phyloP scores from a whole-genome alignment of 2,329 filamentous ascomycete species.

The Diatrype stigma region DNA sequence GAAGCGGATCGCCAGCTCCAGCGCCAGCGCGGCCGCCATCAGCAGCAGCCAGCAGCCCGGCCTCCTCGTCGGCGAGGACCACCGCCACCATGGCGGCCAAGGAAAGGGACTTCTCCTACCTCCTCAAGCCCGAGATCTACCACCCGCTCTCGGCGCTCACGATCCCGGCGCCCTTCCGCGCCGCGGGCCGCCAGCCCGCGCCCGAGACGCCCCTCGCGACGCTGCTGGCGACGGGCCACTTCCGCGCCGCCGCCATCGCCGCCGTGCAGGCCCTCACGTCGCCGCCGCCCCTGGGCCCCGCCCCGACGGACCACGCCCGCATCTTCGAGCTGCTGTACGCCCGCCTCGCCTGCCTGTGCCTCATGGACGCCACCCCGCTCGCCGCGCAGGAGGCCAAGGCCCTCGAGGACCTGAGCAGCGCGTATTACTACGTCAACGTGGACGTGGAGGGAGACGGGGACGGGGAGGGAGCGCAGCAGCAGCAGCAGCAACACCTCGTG shows the following conservation, averaged over 20 bases:
- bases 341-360: slow-evolving; percentile 74
- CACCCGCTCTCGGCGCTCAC: slow-evolving; percentile 68
- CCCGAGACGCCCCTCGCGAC: slow-evolving; percentile 61
- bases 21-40: too few relatives aligned
- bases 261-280: slow-evolving; percentile 58
- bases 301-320: slow-evolving; percentile 53
- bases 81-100: too few relatives aligned
- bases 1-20: slow-evolving; percentile 8
- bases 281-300: slow-evolving; percentile 29
- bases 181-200: slow-evolving; percentile 59
- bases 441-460: slow-evolving; percentile 47
- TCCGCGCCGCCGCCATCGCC: slow-evolving; percentile 70
- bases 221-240: slow-evolving; percentile 70
- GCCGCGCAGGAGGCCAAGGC: slow-evolving; percentile 65
- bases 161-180: slow-evolving; percentile 63
- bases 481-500: too few relatives aligned
- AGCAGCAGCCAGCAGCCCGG: too few relatives aligned
- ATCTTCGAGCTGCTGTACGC: slow-evolving; percentile 80
- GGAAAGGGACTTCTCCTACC: slow-evolving; percentile 70
- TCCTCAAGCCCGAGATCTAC: slow-evolving; percentile 77
- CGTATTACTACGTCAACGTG: slow-evolving; percentile 53
- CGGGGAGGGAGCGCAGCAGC: too few relatives aligned
- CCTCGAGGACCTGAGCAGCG: slow-evolving; percentile 57
- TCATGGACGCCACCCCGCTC: slow-evolving; percentile 68
- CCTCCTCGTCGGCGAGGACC: too few relatives aligned